Conservation (phyloP, 192 early-diverging fungal species). For the Coemansia sp. region DNA sequence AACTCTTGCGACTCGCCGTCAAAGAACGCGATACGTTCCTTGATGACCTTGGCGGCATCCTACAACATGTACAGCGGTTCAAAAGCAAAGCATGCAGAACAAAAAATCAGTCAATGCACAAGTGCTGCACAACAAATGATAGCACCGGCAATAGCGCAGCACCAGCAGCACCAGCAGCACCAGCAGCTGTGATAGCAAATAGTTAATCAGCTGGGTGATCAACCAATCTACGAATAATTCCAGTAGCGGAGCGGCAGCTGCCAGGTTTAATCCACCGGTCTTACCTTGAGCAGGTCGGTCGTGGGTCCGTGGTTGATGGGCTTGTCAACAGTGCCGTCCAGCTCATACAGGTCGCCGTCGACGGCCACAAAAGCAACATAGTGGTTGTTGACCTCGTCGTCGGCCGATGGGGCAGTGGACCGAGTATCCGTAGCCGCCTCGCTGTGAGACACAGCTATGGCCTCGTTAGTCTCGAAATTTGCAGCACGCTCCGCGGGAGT, state of each 20-base stretch:
- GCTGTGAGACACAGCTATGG: slow-evolving; percentile 56
- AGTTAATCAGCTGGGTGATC: too few relatives aligned
- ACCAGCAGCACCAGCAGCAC: too few relatives aligned
- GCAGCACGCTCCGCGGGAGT: slow-evolving; percentile 72
- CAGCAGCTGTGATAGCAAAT: too few relatives aligned
- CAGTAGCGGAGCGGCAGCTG: too few relatives aligned
- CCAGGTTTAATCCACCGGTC: too few relatives aligned
- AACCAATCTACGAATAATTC: not conserved
- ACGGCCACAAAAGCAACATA: slow-evolving; percentile 81
- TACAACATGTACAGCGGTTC: not conserved
- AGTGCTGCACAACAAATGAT: slow-evolving; percentile 13
- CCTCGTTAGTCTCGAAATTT: slow-evolving; percentile 61
- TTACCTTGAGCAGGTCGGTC: slow-evolving; percentile 55
- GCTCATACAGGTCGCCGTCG: slow-evolving; percentile 78
- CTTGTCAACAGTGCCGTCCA: slow-evolving; percentile 78
- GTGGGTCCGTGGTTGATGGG: slow-evolving; percentile 82
- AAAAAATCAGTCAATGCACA: slow-evolving; percentile 60
- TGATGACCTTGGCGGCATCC: slow-evolving; percentile 21
- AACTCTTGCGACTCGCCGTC: slow-evolving; percentile 8
- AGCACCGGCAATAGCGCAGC: too few relatives aligned
- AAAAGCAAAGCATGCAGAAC: slow-evolving; percentile 51
- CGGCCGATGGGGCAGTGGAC: slow-evolving; percentile 65
- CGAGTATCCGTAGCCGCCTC: slow-evolving; percentile 59
- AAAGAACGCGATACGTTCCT: slow-evolving; percentile 19
- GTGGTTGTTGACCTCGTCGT: slow-evolving; percentile 76